A percentile compares a stretch with the other conserved stretches of the same genome.
These are phyloP conservation scores for Globisporangium heterothallicum DNA, from an alignment of 352 stramenopile species.

Conservation along the genomic window DNA sequence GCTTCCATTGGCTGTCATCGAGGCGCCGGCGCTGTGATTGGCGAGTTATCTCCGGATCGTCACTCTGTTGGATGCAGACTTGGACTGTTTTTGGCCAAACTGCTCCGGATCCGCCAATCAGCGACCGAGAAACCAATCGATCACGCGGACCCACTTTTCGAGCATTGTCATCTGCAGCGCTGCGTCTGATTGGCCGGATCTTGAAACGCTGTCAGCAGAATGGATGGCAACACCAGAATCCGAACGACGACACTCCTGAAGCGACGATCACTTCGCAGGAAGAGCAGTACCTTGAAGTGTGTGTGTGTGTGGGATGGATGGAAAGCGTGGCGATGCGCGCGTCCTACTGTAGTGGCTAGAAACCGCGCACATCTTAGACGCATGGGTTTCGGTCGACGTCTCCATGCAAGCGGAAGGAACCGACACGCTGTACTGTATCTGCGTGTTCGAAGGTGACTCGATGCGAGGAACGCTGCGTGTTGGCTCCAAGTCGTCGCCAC, in stretches of 20 bases:
- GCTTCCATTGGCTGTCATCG: slow-evolving; percentile 1
- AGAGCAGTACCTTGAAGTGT: too few relatives aligned
- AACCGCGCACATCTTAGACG: neutral
- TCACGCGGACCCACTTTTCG: neutral
- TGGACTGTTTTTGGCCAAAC: neutral
- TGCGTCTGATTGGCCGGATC: neutral
- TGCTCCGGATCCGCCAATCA: neutral
- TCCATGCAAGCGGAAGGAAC: neutral
- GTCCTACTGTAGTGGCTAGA: too few relatives aligned
- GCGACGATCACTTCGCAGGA: too few relatives aligned
- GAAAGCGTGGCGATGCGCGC: too few relatives aligned
- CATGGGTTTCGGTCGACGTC: neutral
- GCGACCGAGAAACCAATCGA: neutral
- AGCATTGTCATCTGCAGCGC: neutral
- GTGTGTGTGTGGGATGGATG: too few relatives aligned
- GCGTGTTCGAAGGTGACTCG: neutral
- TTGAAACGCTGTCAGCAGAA: neutral
- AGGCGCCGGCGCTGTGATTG: neutral
- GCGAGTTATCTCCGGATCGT: neutral
- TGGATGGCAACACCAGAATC: slow-evolving; percentile 1
- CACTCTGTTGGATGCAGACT: too few relatives aligned
- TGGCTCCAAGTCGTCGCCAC: neutral
- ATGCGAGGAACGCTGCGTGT: neutral
- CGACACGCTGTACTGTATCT: neutral
- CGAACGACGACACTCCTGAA: neutral